Evolutionary conservation across 257 asterid genomes (phyloP), one percentile per base, ranked within the genome.

Genomic region (Plantago major): DNA sequence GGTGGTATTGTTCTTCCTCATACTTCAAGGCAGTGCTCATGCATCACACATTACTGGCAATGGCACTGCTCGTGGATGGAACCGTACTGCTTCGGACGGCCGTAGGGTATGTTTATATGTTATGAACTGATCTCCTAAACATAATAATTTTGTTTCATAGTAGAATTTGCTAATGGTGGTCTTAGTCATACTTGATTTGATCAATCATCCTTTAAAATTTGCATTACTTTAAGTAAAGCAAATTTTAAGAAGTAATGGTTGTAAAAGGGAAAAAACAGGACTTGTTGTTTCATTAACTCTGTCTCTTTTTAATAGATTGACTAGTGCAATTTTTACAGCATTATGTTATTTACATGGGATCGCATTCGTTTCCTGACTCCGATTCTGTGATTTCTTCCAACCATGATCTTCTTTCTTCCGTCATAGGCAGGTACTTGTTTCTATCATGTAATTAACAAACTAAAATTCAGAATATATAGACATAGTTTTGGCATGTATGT

Each of bases 271-370:
- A 22, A 22, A 22, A 22, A 22, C 1, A 22, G 26, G 26, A 22
- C 26, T 22, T 1, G 26, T 22, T 13, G 8, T 15, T 58, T 15
- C 42, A 11, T 43, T 38, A 38, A 3, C 28, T 40, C 19, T 37
- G n/a, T 5, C 11, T 12, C 17, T 17, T 4, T 18, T 15, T 18
- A 2, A 12, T 26, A 12, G 18, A 10, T 11, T 13, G 12, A 18
- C 14, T 15, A 4, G 40, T 28, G 33, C 42, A 30, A n/a, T 18
- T 14, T 9, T 55, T 28, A 37, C 62, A 65, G 70, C 63, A 65
- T 42, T 65, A 65, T 53, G 58, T 66, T 46, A 58, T 57, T 28
- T 58, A 67, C 60, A 67, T 59, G 72, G 71, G 72, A 22, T 14
- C 49, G 15, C 66, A 67, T 28, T 67, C 55, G 44, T 49, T 48